Evolutionary conservation across 2,329 filamentous ascomycete genomes (phyloP), one percentile per base, ranked within the genome.

Genomic region (Sclerotinia glacialis): DNA sequence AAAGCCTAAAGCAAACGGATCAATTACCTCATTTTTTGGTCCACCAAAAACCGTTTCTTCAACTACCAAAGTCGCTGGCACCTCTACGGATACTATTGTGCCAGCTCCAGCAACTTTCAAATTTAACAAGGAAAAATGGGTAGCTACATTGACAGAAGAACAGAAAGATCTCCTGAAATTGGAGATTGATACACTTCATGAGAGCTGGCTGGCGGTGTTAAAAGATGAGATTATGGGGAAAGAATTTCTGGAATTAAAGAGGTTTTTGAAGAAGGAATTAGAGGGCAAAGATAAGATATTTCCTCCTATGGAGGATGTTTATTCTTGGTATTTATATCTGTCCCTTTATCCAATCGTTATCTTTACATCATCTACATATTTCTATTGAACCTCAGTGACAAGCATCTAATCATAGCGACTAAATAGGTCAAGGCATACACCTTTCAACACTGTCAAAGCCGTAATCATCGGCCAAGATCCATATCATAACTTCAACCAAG

Each of bases 381-480:
- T 21, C 28, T 14, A 21, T 28, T 40, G 40, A 50, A 5, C 7
- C 49, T 18, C 11, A n/a, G 61, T 21, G 53, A 68, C 23, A 37
- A 37, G 21, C 26, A 56, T 62, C 71, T 76, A 70, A 76, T 67
- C 34, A n/a, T 28, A 28, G 16, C 40, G 49, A 44, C 67, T 52
- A n/a, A 34, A 64, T 14, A 97, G 94, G 94, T 97, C 94, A 68
- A 90, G 93, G 34, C 90, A 96, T 78, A 97, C 94, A 0, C 93
- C 95, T 9, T 88, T 99, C 73, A 82, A 89, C 80, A 89, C 84
- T 18, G 93, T 98, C 77, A 97, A 96, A 78, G 90, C 91, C 67
- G 93, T 99, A 68, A 93, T 99, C 75, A 79, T 98, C 65, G 95
- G 95, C 71, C 95, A 99, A 80, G 95, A 99, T 77, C 95, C 95